Evolutionary conservation across 2,329 filamentous ascomycete genomes (phyloP), one percentile per base, ranked within the genome.

Genomic region (Cryphonectria nitschkei): DNA sequence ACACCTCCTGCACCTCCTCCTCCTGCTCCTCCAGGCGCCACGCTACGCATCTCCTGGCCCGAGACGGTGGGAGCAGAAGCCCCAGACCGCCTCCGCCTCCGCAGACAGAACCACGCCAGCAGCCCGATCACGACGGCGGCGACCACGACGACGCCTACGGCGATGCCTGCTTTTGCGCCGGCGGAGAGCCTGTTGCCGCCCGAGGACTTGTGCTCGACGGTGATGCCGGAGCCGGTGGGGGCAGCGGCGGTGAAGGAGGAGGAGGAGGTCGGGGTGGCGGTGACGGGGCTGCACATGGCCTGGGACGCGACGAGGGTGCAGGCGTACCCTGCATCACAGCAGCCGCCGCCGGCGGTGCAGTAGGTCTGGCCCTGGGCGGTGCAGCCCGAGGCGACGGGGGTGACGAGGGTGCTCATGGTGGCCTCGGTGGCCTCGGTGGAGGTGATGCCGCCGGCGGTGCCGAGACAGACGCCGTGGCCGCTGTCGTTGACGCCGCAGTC

Each of bases 121-220:
- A 75, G 75, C 3, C 81, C 85, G 52, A 87, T 78, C 19, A 87
- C 56, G 7, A 82, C 61, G 3, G 81, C 79, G 1, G 79, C 81
- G 39, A 80, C 84, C 0, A 86, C 76, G 1, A 85, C 82, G 3
- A 86, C 82, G 26, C 86, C 88, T 0, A 86, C 81, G 7, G 84
- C 87, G n/a, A 90, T 85, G 2, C 88, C 88, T 0, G 85, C 87
- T 75, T 85, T 88, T 2, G 86, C 87, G 0, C 84, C 86, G 0
- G 81, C 77, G 1, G 85, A 84, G 7, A 88, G 76, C 2, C 22
- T 22, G 26, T 13, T 9, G 58, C 32, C 32, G 2, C 69, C 70
- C 37, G 60, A 67, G 2, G 60, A 26, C 11, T 46, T 29, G 1
- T 58, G 50, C 19, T 70, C 73, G 32, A 65, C 70, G 6, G 74